Percentiles rank a stretch among this genome's conserved stretches.
Evolutionary conservation across 345 rosid species (phyloP).

Genomic region (Alliaria petiolata): DNA sequence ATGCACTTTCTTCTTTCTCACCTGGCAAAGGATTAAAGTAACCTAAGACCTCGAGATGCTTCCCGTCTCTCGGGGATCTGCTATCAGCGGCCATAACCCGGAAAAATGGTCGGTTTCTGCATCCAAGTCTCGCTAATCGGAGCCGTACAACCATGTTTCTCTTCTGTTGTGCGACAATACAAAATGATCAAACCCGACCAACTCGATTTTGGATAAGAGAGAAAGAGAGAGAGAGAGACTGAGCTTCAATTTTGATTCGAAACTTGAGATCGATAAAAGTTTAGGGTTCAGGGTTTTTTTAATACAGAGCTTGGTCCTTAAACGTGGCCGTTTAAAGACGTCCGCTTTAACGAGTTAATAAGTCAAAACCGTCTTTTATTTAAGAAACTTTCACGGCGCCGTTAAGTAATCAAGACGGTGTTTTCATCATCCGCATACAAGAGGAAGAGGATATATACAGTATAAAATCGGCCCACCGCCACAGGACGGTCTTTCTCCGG

Average conservation of each 20-base stretch:
- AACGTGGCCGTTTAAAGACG: constrained; percentile 9
- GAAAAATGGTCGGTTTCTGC: constrained; percentile 80
- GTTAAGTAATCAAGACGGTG: constrained; percentile 5
- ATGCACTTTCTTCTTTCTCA: background rate
- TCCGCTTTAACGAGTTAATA: background rate
- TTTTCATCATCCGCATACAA: background rate
- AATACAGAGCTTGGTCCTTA: background rate
- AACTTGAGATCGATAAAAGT: background rate
- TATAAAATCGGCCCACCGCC: constrained; percentile 19
- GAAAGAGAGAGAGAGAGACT: background rate
- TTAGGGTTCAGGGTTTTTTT: constrained; percentile 30
- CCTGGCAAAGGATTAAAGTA: constrained; percentile 93
- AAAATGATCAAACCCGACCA: background rate
- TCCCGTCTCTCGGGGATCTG: constrained; percentile 86
- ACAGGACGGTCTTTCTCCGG: constrained; percentile 13
- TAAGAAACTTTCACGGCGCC: constrained; percentile 7
- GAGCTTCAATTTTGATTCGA: constrained; percentile 10
- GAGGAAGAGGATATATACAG: background rate
- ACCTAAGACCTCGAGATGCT: constrained; percentile 80
- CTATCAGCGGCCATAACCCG: constrained; percentile 91
- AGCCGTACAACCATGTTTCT: constrained; percentile 69
- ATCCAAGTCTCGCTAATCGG: constrained; percentile 73
- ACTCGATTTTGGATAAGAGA: constrained; percentile 4
- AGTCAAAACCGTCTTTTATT: background rate
- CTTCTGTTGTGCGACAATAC: background rate